These are phyloP conservation scores for Malassezia caprae DNA, from an alignment of 1,284 basidiomycete genomes.

Conservation along the genomic window DNA sequence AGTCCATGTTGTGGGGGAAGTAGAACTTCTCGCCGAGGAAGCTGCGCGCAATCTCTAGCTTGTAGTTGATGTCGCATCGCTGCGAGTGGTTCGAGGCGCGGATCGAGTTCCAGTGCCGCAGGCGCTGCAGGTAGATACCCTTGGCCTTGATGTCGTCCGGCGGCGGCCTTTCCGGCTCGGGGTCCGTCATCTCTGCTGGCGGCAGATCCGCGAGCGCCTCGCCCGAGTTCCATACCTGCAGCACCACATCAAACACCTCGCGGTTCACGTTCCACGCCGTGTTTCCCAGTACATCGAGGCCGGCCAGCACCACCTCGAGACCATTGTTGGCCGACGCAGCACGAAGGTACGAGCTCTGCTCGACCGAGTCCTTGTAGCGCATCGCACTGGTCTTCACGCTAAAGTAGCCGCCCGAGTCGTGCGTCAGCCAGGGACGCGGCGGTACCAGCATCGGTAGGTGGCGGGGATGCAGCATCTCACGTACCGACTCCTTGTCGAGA, in stretches of 20 bases:
- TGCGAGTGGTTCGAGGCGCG: constrained; percentile 59
- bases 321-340: constrained; percentile 66
- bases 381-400: constrained; percentile 52
- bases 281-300: constrained; percentile 76
- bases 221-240: constrained; percentile 67
- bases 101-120: constrained; percentile 54
- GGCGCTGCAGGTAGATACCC: constrained; percentile 56
- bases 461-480: constrained; percentile 75
- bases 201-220: constrained; percentile 50
- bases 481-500: constrained; percentile 65
- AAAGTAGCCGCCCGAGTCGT: constrained; percentile 75
- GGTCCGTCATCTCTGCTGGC: constrained; percentile 25
- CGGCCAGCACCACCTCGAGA: constrained; percentile 75
- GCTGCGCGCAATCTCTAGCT: constrained; percentile 87
- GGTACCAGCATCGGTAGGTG: constrained; percentile 91
- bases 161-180: constrained; percentile 57
- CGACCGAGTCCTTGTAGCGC: constrained; percentile 83
- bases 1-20: constrained; percentile 94
- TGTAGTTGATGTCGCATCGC: constrained; percentile 88
- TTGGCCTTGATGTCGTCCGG: constrained; percentile 62
- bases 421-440: constrained; percentile 74
- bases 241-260: constrained; percentile 62
- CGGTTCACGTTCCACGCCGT: constrained; percentile 88
- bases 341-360: constrained; percentile 72
- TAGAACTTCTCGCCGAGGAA: constrained; percentile 80